Conservation (phyloP, 306 rosid genomes). For the Quercus engelmannii region DNA sequence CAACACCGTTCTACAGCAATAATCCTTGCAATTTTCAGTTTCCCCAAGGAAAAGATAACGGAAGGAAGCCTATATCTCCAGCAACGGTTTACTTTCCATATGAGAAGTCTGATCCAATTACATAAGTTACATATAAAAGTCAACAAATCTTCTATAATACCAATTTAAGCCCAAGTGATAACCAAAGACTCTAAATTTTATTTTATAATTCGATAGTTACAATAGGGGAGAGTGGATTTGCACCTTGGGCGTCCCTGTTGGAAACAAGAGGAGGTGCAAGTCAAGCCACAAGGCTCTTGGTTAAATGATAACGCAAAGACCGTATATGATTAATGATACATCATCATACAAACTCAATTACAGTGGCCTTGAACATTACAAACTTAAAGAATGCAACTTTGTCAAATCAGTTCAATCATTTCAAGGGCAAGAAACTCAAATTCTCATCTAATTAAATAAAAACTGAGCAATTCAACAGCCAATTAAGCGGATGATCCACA, state of each 20-base stretch:
- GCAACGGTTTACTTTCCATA: not conserved
- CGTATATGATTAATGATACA: not conserved
- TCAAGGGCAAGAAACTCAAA: not conserved
- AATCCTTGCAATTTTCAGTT: not conserved
- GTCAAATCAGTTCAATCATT: not conserved
- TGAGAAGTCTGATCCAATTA: not conserved
- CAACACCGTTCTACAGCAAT: not conserved
- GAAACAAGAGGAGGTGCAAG: too few species aligned
- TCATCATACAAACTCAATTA: not conserved
- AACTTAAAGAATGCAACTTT: not conserved
- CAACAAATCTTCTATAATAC: not conserved
- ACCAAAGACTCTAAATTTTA: too few species aligned
- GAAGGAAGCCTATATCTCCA: not conserved
- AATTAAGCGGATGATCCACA: not conserved
- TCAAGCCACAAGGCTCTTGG: too few species aligned
- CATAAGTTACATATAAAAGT: not conserved
- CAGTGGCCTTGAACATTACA: not conserved
- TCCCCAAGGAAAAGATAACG: not conserved
- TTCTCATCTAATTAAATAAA: not conserved
- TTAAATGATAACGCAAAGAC: not conserved
- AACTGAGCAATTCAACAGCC: not conserved
- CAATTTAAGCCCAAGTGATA: not conserved
- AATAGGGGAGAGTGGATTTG: too few species aligned
- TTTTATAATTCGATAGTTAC: too few species aligned
- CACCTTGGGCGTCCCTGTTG: too few species aligned